phyloP scores from a whole-genome alignment of 2,329 filamentous ascomycete genomes.

The Phialocephala sp. region DNA sequence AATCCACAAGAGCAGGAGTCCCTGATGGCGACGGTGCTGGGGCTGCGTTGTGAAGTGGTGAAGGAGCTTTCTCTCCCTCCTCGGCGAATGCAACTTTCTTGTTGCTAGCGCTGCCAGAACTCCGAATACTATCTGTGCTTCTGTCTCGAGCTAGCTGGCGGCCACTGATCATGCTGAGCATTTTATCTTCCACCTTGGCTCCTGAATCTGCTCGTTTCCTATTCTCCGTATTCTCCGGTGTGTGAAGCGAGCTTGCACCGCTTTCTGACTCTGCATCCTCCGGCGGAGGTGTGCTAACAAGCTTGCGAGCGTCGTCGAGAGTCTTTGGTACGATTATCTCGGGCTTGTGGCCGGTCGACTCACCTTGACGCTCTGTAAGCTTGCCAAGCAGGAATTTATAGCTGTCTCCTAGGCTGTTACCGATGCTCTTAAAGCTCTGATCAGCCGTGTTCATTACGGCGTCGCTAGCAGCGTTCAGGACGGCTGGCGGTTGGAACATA shows the following conservation, averaged over 20 bases:
- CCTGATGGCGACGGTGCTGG: constrained; percentile 34
- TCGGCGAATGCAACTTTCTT: constrained; percentile 61
- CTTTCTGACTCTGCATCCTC: constrained; percentile 46
- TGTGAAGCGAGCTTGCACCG: constrained; percentile 59
- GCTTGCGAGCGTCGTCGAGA: constrained; percentile 87
- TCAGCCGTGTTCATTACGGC: constrained; percentile 88
- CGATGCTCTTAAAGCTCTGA: constrained; percentile 89
- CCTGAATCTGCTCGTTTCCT: constrained; percentile 42
- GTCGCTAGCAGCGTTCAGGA: constrained; percentile 82
- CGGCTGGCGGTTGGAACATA: constrained; percentile 82
- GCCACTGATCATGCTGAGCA: constrained; percentile 75
- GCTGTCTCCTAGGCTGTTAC: constrained; percentile 86
- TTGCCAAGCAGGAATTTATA: constrained; percentile 93
- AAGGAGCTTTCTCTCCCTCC: constrained; percentile 45
- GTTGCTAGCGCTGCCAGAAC: constrained; percentile 56
- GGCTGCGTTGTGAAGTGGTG: constrained; percentile 37
- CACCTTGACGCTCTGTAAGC: constrained; percentile 72
- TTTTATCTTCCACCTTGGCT: constrained; percentile 62
- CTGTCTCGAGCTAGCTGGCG: constrained; percentile 67
- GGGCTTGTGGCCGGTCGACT: constrained; percentile 50
- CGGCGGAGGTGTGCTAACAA: constrained; percentile 75
- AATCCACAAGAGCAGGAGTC: constrained; percentile 74
- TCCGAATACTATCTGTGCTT: constrained; percentile 76
- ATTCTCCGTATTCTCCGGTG: constrained; percentile 36
- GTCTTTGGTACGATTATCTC: constrained; percentile 78